Base-by-base conservation (phyloP, 805 yeast species). In the Candida koratica region DNA sequence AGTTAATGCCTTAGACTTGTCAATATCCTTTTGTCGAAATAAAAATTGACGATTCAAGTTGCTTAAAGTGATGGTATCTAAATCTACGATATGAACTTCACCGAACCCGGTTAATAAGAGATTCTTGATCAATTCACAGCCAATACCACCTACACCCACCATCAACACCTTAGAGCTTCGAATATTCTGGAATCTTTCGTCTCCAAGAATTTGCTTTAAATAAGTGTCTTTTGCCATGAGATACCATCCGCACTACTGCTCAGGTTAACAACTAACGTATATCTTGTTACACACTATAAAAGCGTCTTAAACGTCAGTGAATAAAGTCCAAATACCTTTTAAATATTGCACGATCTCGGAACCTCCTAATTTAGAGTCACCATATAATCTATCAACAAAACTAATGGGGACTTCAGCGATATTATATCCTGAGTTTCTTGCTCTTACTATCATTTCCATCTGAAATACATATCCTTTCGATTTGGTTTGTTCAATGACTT, bases 131-230 rank as follows among this genome's bases (percentile, higher is more conserved):
- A 89, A 63, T 56, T 89, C 97, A 56, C 96, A 89, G 2, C 97
- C 97, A 45, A 89, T 88, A 5, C 97, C 97, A 19, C 97, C 97
- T 1, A 97, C 95, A 4, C 97, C 97, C 2, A 89, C 94, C 60
- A 89, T 64, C 18, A 89, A 62, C 10, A 88, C 85, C 43, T 76
- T 81, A 5, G 84, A 9, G 23, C 42, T 32, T 10, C 52, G 49
- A 27, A 74, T 48, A 19, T 52, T 41, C 1, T 39, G 33, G 29
- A 56, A 56, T 10, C 56, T 46, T 9, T 57, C 60, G 1, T 47
- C 53, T 1, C 78, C 79, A 29, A 73, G 62, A n/a, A 75, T 61
- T 38, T 59, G 61, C 42, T 46, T 57, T 25, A 75, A 53, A 43
- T 69, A 67, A 2, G 69, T 58, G 39, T 68, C 69, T 49, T 57